phyloP scores from a whole-genome alignment of 441 rosid genomes.

The Gossypium gossypioides region DNA sequence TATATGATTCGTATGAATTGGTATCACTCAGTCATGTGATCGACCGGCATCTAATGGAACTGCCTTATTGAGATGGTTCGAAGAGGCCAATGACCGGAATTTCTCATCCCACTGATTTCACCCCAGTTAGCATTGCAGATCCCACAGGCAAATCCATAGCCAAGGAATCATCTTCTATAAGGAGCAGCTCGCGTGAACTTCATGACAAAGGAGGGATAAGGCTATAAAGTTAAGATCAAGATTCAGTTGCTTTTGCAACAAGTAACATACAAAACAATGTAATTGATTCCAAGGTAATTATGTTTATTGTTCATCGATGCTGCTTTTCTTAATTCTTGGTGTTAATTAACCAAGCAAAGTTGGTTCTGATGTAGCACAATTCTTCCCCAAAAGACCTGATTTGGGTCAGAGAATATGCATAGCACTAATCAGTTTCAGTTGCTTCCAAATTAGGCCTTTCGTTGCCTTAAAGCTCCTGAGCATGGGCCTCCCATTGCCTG shows the following conservation, averaged over 20 bases:
- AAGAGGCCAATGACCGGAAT: background rate
- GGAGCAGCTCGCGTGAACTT: background rate
- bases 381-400: background rate
- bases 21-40: conserved; percentile 37
- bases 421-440: background rate
- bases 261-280: background rate
- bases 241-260: background rate
- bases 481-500: background rate
- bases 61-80: conserved; percentile 22
- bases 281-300: background rate
- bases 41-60: conserved; percentile 34
- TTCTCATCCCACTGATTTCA: background rate
- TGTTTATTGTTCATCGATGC: background rate
- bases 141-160: background rate
- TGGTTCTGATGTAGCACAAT: background rate
- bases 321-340: background rate
- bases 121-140: background rate
- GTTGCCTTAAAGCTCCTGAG: background rate
- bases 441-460: background rate
- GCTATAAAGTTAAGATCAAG: background rate
- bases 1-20: conserved; percentile 49
- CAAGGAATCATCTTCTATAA: conserved; percentile 1
- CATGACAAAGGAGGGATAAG: background rate
- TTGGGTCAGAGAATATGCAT: background rate
- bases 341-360: background rate